Percentiles rank a stretch among this genome's conserved stretches.
Conservation (phyloP, 2,329 filamentous ascomycete genomes). For the Ophiocordyceps australis region DNA sequence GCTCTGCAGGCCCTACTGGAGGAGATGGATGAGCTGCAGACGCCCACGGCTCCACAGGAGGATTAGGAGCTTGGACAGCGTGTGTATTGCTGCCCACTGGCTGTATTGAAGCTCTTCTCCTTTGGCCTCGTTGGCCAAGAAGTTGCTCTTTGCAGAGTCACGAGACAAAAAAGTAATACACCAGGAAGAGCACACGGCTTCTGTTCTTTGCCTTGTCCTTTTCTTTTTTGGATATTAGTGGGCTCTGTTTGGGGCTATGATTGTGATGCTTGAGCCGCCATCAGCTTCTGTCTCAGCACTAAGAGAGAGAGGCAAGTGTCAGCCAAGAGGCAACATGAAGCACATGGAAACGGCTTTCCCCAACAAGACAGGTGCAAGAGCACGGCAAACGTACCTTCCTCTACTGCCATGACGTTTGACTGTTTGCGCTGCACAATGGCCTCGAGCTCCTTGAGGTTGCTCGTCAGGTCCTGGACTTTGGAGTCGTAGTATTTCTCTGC, state of each 20-base stretch:
- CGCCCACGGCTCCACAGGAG: background rate
- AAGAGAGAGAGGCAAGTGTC: constrained; percentile 5
- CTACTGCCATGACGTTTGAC: constrained; percentile 67
- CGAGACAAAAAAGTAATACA: no score
- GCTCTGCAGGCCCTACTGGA: constrained; percentile 11
- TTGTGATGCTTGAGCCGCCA: constrained; percentile 15
- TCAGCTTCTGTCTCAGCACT: constrained; percentile 25
- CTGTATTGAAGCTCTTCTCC: no score
- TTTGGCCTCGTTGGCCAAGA: no score
- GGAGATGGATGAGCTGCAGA: constrained; percentile 3
- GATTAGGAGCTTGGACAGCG: no score
- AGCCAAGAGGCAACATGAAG: constrained; percentile 9
- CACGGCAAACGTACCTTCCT: constrained; percentile 55
- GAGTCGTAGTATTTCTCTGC: constrained; percentile 37
- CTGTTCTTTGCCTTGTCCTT: no score
- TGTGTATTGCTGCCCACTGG: no score
- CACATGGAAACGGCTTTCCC: no score
- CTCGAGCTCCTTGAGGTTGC: constrained; percentile 37
- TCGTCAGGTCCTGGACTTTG: constrained; percentile 33
- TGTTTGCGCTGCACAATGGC: constrained; percentile 51
- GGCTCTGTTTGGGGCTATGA: no score
- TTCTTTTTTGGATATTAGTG: no score
- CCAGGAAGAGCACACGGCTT: no score
- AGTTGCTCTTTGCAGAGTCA: no score
- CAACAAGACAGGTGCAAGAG: no score